A percentile compares a stretch with the other conserved stretches of the same genome.
Evolutionary conservation across 1,284 basidiomycete genomes (phyloP).

Genomic region (Trametes pubescens): DNA sequence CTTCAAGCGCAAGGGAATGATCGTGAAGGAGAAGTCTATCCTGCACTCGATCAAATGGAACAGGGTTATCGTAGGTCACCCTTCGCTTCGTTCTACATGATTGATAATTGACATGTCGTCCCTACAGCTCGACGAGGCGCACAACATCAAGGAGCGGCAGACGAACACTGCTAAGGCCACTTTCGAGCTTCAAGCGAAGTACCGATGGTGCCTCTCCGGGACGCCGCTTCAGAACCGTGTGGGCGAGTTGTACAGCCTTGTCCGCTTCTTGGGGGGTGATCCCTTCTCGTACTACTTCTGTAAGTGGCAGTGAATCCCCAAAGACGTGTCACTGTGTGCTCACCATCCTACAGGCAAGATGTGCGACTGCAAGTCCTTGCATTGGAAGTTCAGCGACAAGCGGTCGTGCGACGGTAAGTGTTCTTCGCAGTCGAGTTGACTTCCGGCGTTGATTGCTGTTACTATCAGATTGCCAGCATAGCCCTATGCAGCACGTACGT

Average conservation of each 20-base stretch:
- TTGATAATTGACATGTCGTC: slow-evolving; percentile 18
- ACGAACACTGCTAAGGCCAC: slow-evolving; percentile 97
- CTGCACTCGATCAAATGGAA: slow-evolving; percentile 92
- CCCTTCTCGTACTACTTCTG: slow-evolving; percentile 95
- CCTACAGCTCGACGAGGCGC: slow-evolving; percentile 91
- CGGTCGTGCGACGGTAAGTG: slow-evolving; percentile 81
- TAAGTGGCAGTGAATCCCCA: slow-evolving; percentile 47
- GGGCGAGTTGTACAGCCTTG: slow-evolving; percentile 96
- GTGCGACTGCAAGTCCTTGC: slow-evolving; percentile 89
- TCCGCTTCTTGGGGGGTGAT: slow-evolving; percentile 92
- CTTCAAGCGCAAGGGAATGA: slow-evolving; percentile 86
- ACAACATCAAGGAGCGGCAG: slow-evolving; percentile 96
- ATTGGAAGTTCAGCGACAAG: slow-evolving; percentile 91
- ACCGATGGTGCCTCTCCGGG: slow-evolving; percentile 97
- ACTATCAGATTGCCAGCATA: slow-evolving; percentile 83
- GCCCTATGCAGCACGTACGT: slow-evolving; percentile 91
- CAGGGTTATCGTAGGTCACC: slow-evolving; percentile 65
- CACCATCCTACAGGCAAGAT: slow-evolving; percentile 63
- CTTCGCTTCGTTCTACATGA: slow-evolving; percentile 1
- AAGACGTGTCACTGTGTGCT: neutral
- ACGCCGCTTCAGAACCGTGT: slow-evolving; percentile 98
- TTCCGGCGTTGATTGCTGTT: neutral
- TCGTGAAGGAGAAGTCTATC: slow-evolving; percentile 90
- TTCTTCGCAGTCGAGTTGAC: neutral
- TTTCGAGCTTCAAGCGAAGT: slow-evolving; percentile 86